phyloP scores from a whole-genome alignment of 352 stramenopile genomes.

The Phytophthora cajani region DNA sequence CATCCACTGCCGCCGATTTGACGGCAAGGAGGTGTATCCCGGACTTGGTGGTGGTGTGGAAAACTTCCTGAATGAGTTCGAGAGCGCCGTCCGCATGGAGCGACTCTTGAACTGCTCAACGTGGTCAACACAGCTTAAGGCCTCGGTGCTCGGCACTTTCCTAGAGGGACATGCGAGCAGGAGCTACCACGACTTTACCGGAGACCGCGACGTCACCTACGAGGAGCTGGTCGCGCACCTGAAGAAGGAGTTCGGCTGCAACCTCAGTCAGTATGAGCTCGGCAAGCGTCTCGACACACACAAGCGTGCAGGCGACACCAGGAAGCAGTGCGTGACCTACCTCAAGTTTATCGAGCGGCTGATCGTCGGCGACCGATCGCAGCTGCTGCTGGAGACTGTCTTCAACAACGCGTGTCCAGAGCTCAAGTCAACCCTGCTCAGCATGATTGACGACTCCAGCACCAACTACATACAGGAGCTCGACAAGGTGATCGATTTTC shows the following conservation, averaged over 20 bases:
- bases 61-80: constrained; percentile 9
- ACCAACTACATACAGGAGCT: constrained; percentile 7
- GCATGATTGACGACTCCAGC: constrained; percentile 1
- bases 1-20: constrained; percentile 13
- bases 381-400: constrained; percentile 13
- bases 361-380: constrained; percentile 11
- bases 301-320: constrained; percentile 11
- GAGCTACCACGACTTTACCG: constrained; percentile 5
- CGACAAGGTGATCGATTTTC: constrained; percentile 8
- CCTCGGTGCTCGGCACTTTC: constrained; percentile 13
- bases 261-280: constrained; percentile 18
- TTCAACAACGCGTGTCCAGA: constrained; percentile 13
- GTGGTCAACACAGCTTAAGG: constrained; percentile 6
- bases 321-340: constrained; percentile 16
- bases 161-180: constrained; percentile 4
- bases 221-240: constrained; percentile 2
- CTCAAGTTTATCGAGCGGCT: constrained; percentile 14
- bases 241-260: constrained; percentile 16
- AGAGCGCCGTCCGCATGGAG: constrained; percentile 10
- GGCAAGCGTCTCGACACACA: constrained; percentile 4
- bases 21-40: constrained; percentile 10
- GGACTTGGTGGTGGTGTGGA: constrained; percentile 1
- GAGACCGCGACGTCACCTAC: constrained; percentile 1
- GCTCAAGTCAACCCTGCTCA: constrained; percentile 15
- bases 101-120: constrained; percentile 6